Conservation (phyloP, 352 stramenopile genomes). For the Aphanomyces euteiches region DNA sequence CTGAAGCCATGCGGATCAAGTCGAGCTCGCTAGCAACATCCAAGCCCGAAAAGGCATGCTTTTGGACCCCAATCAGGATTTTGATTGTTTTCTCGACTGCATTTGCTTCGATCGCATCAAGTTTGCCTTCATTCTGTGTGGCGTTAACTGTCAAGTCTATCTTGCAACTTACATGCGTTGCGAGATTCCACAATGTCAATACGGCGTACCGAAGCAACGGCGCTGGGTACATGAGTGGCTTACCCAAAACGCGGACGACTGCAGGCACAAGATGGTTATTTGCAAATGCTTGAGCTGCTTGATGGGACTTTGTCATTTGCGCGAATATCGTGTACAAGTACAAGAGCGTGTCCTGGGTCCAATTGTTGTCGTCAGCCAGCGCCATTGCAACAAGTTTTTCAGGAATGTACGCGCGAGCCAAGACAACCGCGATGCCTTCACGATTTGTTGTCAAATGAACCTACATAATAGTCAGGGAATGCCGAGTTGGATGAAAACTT, state of each 20-base stretch:
- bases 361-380: neutral
- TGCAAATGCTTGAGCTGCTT: constrained; percentile 5
- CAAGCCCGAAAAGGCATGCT: constrained; percentile 37
- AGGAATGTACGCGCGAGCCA: constrained; percentile 18
- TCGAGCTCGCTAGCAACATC: constrained; percentile 39
- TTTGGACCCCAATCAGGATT: constrained; percentile 38
- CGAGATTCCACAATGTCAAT: constrained; percentile 26
- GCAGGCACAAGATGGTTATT: constrained; percentile 18
- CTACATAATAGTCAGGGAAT: neutral
- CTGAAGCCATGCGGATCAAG: constrained; percentile 49
- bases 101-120: constrained; percentile 21
- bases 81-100: constrained; percentile 34
- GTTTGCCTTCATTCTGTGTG: constrained; percentile 26
- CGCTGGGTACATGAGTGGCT: constrained; percentile 2
- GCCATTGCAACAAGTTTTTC: constrained; percentile 27
- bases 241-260: constrained; percentile 5
- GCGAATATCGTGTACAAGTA: constrained; percentile 16
- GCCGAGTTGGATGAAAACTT: neutral
- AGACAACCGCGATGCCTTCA: constrained; percentile 15
- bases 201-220: constrained; percentile 20
- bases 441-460: constrained; percentile 13
- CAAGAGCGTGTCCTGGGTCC: neutral
- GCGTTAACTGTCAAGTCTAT: neutral
- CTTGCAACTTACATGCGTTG: constrained; percentile 17
- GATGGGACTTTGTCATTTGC: constrained; percentile 22